Percentiles rank a stretch among this genome's conserved stretches.
Conservation (phyloP, 2,329 filamentous ascomycete species). For the Fusarium odoratissimum region DNA sequence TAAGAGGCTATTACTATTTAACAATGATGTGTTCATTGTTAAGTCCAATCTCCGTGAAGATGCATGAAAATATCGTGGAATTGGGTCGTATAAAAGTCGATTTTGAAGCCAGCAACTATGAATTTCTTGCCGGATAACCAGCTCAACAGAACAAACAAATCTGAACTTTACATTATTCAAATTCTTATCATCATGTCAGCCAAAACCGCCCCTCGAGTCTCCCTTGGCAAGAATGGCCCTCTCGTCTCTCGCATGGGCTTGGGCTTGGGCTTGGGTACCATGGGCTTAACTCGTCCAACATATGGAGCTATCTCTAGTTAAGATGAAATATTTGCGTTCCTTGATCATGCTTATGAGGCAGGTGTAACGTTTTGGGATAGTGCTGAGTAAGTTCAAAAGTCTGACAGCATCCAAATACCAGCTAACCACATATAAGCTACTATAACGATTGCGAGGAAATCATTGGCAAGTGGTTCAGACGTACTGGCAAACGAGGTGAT, state of each 20-base stretch:
- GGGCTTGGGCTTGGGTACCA: constrained; percentile 64
- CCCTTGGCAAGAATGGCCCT: constrained; percentile 62
- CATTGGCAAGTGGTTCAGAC: constrained; percentile 59
- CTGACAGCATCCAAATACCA: neutral
- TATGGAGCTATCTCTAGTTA: constrained; percentile 52
- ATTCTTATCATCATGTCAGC: neutral
- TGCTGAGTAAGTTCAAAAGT: constrained; percentile 45
- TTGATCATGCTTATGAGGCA: constrained; percentile 59
- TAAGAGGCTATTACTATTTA: neutral
- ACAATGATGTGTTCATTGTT: neutral
- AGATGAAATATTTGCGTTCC: constrained; percentile 59
- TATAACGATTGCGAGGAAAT: constrained; percentile 61
- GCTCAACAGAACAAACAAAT: neutral
- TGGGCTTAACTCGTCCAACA: constrained; percentile 52
- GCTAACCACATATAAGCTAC: constrained; percentile 28
- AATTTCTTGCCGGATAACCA: neutral
- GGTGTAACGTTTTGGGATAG: constrained; percentile 63
- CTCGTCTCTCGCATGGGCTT: constrained; percentile 61
- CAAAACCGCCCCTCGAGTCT: neutral
- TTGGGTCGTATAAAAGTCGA: neutral
- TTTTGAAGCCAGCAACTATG: neutral
- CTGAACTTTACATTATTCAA: too few relatives aligned
- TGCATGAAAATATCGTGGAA: neutral
- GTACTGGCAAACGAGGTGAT: constrained; percentile 55
- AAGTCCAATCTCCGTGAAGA: neutral